Percentiles rank a stretch among this genome's conserved stretches.
Conservation (phyloP, 2,329 filamentous ascomycete species). For the Pestalotiopsis sp. region DNA sequence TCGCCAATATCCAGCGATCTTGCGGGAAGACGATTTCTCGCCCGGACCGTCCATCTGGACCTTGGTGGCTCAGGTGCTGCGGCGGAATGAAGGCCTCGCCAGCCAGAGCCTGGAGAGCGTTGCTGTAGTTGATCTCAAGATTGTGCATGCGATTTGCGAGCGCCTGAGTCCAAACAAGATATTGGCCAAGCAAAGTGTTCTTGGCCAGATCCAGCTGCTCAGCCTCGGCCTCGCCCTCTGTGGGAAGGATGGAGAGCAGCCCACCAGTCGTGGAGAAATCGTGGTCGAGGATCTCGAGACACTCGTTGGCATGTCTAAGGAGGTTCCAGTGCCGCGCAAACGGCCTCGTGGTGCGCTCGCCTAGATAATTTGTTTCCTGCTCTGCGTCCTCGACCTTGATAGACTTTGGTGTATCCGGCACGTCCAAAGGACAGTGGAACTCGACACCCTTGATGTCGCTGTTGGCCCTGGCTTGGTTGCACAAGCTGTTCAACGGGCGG, state of each 20-base stretch:
- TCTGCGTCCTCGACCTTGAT: slow-evolving; percentile 1
- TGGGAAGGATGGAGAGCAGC: slow-evolving; percentile 54
- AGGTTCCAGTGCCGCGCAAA: slow-evolving; percentile 50
- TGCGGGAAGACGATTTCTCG: slow-evolving; percentile 56
- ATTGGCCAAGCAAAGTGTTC: slow-evolving; percentile 56
- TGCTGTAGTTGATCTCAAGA: slow-evolving; percentile 54
- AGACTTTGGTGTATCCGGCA: slow-evolving; percentile 15
- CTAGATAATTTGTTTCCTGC: slow-evolving; percentile 10
- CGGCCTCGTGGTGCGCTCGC: slow-evolving; percentile 28
- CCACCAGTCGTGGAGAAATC: slow-evolving; percentile 57
- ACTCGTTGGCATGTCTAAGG: slow-evolving; percentile 58
- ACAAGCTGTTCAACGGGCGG: slow-evolving; percentile 44
- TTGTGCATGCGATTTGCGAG: slow-evolving; percentile 57
- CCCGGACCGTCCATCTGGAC: slow-evolving; percentile 51
- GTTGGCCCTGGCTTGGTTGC: slow-evolving; percentile 44
- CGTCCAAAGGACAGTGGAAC: slow-evolving; percentile 47
- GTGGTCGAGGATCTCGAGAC: slow-evolving; percentile 60
- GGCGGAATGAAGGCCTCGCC: slow-evolving; percentile 50
- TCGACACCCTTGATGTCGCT: slow-evolving; percentile 41
- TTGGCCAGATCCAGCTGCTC: slow-evolving; percentile 39
- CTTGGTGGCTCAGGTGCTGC: slow-evolving; percentile 52
- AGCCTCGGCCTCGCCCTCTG: slow-evolving; percentile 36
- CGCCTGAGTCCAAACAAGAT: slow-evolving; percentile 54
- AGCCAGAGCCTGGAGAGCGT: slow-evolving; percentile 48
- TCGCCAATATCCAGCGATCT: slow-evolving; percentile 56